Evolutionary conservation across 305 asterid genomes (phyloP), one percentile per base, ranked within the genome.

Genomic region (Coffea humblotiana): DNA sequence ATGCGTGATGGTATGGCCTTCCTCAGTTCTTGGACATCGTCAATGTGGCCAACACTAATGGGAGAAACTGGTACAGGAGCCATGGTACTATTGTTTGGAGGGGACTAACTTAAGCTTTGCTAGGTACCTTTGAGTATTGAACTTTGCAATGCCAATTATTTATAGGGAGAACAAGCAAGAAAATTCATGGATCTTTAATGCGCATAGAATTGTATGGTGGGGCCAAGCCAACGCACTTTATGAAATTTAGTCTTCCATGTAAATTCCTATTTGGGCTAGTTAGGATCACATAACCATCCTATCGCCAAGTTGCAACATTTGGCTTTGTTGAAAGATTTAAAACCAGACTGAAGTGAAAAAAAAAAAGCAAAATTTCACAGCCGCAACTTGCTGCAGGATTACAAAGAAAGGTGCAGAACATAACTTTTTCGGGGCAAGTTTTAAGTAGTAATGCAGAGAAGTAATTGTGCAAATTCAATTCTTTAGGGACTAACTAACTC

Each of bases 21-120:
- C 74, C 83, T 87, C 10, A 96, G 88, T 83, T 95, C 99, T 86
- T 94, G 98, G 18, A 96, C 99, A 86, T 96, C 99, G 83, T 93
- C 93, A 85, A 96, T 91, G 83, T 90, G 95, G 35, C 98, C 97
- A 74, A 91, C 91, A 82, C 87, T 91, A 82, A 93, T 77, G 12
- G 84, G 86, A 75, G 88, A 83, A 80, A 83, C 35, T 80, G 89
- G 85, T 67, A 74, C 85, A 78, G 97, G 93, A 86, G 97, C 89
- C 97, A 95, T 93, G 56, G 69, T 54, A 68, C 54, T 61, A 74
- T 13, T 47, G 23, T n/a, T 5, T 52, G 60, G 32, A 66, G 66
- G 37, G 56, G 58, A 67, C 21, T 67, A 52, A 61, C 66, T 21
- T 21, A 63, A 81, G 76, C 51, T 82, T 74, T 54, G 79, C 49